These are phyloP conservation scores for Coniochaeta ligniaria DNA, from an alignment of 2,329 filamentous ascomycete genomes.

Conservation along the genomic window DNA sequence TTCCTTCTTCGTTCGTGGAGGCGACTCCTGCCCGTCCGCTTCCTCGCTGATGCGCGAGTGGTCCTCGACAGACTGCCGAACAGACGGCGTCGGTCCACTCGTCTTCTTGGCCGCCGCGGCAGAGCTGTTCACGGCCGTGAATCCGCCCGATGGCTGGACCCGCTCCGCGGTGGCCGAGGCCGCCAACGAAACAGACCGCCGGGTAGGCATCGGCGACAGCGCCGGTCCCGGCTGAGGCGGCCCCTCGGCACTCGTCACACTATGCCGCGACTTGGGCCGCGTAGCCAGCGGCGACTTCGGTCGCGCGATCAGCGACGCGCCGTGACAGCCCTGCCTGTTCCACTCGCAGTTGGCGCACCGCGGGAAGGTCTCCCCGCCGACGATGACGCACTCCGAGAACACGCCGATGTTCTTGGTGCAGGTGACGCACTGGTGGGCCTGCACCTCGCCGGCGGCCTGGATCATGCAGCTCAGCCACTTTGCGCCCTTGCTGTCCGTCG, in stretches of 20 bases:
- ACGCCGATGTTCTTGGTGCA: slow-evolving; percentile 35
- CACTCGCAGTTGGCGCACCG: slow-evolving; percentile 46
- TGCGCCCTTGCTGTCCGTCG: slow-evolving; percentile 31
- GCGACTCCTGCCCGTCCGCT: slow-evolving; percentile 3
- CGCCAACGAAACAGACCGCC: slow-evolving; percentile 1
- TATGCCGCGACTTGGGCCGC: not conserved
- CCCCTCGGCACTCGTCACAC: not conserved
- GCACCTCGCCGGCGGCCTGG: slow-evolving; percentile 38
- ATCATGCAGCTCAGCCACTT: slow-evolving; percentile 43
- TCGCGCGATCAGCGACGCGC: slow-evolving; percentile 3
- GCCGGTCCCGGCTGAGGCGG: not conserved
- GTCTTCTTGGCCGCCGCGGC: slow-evolving; percentile 1
- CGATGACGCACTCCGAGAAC: slow-evolving; percentile 34
- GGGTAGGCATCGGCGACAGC: slow-evolving; percentile 2
- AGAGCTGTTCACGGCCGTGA: slow-evolving; percentile 14
- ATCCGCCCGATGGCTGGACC: slow-evolving; percentile 4
- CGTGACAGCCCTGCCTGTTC: slow-evolving; percentile 27
- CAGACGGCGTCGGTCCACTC: not conserved
- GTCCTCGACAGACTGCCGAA: not conserved
- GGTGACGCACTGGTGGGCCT: slow-evolving; percentile 28
- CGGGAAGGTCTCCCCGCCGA: slow-evolving; percentile 32
- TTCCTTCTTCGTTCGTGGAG: not conserved
- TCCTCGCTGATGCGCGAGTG: slow-evolving; percentile 8
- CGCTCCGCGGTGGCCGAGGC: not conserved
- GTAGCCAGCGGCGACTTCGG: not conserved